Conservation (phyloP, 495 filamentous ascomycete genomes). For the Penicillium longicatenatum region DNA sequence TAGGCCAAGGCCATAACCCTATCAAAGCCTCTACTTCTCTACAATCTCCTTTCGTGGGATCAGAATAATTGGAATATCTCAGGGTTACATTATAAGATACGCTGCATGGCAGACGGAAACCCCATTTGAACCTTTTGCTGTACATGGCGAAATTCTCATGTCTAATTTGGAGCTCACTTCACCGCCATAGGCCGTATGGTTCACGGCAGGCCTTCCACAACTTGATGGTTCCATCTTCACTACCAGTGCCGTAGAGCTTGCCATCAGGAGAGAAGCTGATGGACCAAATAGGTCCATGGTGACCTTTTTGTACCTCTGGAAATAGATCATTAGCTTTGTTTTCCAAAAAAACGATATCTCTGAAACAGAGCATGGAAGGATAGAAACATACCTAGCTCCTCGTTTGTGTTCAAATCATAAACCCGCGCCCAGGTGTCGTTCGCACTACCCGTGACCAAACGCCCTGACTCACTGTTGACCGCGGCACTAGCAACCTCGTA, state of each 20-base stretch:
- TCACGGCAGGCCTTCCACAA: slow-evolving; percentile 77
- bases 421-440: slow-evolving; percentile 94
- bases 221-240: slow-evolving; percentile 97
- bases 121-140: background rate
- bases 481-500: slow-evolving; percentile 90
- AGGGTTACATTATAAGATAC: background rate
- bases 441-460: slow-evolving; percentile 81
- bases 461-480: slow-evolving; percentile 75
- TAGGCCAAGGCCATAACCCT: background rate
- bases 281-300: slow-evolving; percentile 97
- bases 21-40: background rate
- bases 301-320: slow-evolving; percentile 88
- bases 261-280: slow-evolving; percentile 92
- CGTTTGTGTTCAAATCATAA: slow-evolving; percentile 79
- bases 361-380: background rate
- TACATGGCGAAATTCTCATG: background rate
- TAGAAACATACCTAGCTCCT: slow-evolving; percentile 65
- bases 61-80: background rate
- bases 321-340: slow-evolving; percentile 26
- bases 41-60: background rate
- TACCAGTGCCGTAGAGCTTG: slow-evolving; percentile 92
- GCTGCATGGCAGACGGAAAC: background rate
- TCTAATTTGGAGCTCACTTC: slow-evolving; percentile 7
- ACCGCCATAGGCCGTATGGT: slow-evolving; percentile 69
- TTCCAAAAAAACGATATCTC: background rate